phyloP scores from a whole-genome alignment of 495 filamentous ascomycete genomes.

The Penicillium pulvis region DNA sequence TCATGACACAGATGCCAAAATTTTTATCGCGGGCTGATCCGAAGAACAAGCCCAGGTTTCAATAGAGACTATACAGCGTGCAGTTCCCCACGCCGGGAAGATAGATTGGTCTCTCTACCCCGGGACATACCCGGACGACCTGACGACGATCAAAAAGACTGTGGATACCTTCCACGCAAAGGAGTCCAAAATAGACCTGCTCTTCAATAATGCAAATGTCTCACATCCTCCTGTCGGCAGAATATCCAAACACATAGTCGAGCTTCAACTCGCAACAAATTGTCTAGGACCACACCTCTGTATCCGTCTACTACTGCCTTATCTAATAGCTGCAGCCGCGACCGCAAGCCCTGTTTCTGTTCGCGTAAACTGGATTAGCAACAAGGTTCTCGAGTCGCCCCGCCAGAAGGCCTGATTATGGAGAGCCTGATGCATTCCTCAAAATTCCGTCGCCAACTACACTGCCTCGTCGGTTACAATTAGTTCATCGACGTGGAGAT shows the following conservation, averaged over 20 bases:
- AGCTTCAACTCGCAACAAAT: too few relatives aligned
- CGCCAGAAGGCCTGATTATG: conserved; percentile 5
- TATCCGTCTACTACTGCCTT: too few relatives aligned
- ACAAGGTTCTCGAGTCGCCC: conserved; percentile 12
- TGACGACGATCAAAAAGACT: too few relatives aligned
- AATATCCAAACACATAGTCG: too few relatives aligned
- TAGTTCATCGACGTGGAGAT: conserved; percentile 29
- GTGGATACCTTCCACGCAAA: too few relatives aligned
- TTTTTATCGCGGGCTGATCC: conserved; percentile 6
- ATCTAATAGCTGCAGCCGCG: conserved; percentile 25
- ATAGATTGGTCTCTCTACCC: conserved; percentile 42
- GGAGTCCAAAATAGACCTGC: too few relatives aligned
- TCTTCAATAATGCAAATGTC: too few relatives aligned
- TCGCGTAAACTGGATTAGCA: conserved; percentile 16
- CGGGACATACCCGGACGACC: too few relatives aligned
- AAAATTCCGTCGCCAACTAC: conserved; percentile 24
- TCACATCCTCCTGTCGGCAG: too few relatives aligned
- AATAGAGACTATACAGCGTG: background rate
- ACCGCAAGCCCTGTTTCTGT: conserved; percentile 1
- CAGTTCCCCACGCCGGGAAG: conserved; percentile 12
- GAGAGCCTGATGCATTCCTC: conserved; percentile 1
- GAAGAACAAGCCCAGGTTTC: background rate
- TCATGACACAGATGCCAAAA: background rate
- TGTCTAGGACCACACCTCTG: too few relatives aligned
- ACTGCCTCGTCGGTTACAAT: conserved; percentile 22